Conservation (phyloP, 106 monocot species). For the Platanthera guangdongensis region DNA sequence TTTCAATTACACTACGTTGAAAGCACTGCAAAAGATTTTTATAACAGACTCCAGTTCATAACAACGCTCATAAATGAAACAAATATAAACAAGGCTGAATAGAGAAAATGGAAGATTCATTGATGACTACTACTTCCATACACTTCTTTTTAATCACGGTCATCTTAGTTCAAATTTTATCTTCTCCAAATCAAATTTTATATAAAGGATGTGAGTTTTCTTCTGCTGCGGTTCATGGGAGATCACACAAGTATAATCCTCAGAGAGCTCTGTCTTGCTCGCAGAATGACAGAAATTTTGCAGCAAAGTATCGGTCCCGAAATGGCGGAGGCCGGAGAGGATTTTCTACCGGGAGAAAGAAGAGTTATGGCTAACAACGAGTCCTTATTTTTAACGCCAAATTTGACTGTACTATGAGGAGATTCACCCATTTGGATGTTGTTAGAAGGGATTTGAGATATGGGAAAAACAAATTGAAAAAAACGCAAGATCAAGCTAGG, state of each 20-base stretch:
- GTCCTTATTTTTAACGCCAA: conserved; percentile 47
- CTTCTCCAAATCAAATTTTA: too few species aligned
- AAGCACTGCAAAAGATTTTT: too few species aligned
- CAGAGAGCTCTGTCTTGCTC: conserved; percentile 48
- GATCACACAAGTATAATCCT: conserved; percentile 78
- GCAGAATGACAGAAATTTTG: not conserved
- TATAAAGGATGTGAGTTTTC: conserved; percentile 63
- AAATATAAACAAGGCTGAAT: not conserved
- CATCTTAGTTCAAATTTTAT: not conserved
- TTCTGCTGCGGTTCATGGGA: conserved; percentile 44
- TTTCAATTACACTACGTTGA: too few species aligned
- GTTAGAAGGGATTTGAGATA: conserved; percentile 12
- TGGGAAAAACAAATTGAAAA: too few species aligned
- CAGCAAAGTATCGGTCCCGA: not conserved
- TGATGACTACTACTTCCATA: not conserved
- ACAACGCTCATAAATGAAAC: not conserved
- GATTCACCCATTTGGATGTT: not conserved
- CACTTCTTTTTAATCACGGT: too few species aligned
- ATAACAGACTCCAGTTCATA: too few species aligned
- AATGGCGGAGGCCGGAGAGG: not conserved
- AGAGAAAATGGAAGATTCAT: not conserved
- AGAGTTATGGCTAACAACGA: conserved; percentile 23
- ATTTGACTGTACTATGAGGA: conserved; percentile 34
- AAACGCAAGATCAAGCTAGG: too few species aligned
- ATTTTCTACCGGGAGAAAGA: conserved; percentile 26